Conservation (phyloP, 2,329 filamentous ascomycete species). For the Colletotrichum plurivorum region DNA sequence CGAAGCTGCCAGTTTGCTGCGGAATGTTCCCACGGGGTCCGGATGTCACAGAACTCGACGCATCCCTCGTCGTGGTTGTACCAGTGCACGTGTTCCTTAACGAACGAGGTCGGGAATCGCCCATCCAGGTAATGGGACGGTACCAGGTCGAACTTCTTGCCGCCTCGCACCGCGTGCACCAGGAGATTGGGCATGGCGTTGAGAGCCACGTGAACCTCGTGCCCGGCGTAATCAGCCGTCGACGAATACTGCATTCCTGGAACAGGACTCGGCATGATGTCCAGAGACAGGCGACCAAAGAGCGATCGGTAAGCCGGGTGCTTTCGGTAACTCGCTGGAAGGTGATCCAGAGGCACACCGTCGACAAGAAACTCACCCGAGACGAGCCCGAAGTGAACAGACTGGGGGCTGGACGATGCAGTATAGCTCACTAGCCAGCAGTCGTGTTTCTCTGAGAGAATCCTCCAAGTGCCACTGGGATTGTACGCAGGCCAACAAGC, state of each 20-base stretch:
- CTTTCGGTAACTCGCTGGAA: slow-evolving; percentile 60
- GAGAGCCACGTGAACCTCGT: slow-evolving; percentile 46
- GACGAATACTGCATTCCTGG: slow-evolving; percentile 58
- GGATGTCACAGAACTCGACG: slow-evolving; percentile 51
- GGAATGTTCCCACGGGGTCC: slow-evolving; percentile 45
- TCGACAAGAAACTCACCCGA: slow-evolving; percentile 67
- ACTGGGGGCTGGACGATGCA: slow-evolving; percentile 26
- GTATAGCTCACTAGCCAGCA: slow-evolving; percentile 9
- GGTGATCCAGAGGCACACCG: slow-evolving; percentile 61
- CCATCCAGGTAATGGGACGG: background rate
- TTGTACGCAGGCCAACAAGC: slow-evolving; percentile 1
- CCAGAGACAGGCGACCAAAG: slow-evolving; percentile 58
- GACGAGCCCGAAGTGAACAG: slow-evolving; percentile 64
- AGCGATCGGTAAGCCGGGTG: slow-evolving; percentile 57
- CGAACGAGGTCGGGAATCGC: slow-evolving; percentile 52
- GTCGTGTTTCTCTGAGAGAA: background rate
- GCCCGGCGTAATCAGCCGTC: slow-evolving; percentile 47
- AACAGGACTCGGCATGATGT: slow-evolving; percentile 57
- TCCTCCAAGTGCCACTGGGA: background rate
- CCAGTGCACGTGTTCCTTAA: slow-evolving; percentile 63
- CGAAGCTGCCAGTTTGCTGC: slow-evolving; percentile 2
- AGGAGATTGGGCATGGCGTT: background rate
- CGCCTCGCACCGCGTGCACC: background rate
- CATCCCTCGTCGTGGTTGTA: slow-evolving; percentile 47
- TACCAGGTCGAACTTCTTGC: background rate